These are phyloP conservation scores for Blastocystis hominis DNA, from an alignment of 352 stramenopile genomes.

Conservation along the genomic window DNA sequence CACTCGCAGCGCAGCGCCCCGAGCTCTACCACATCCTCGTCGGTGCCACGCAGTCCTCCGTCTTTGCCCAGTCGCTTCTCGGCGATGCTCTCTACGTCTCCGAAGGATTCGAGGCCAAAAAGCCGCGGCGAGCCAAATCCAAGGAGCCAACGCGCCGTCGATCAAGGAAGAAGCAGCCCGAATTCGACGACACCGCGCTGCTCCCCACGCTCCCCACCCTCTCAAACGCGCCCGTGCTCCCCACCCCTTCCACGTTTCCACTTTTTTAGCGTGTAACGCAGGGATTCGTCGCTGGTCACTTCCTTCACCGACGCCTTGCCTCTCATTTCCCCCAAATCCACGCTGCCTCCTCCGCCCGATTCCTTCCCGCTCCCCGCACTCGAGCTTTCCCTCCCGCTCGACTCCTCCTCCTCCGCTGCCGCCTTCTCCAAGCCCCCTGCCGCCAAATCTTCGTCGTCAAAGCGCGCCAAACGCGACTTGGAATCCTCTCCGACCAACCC, in stretches of 20 bases:
- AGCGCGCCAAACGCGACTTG: neutral
- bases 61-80: neutral
- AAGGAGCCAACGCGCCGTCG: neutral
- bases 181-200: neutral
- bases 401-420: neutral
- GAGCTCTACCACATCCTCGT: neutral
- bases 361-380: neutral
- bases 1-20: neutral
- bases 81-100: neutral
- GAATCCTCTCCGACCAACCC: neutral
- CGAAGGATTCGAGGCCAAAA: neutral
- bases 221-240: neutral
- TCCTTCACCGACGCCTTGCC: constrained; percentile 46
- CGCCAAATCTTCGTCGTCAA: neutral
- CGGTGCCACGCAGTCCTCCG: neutral
- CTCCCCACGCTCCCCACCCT: neutral
- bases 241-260: neutral
- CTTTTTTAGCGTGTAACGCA: neutral
- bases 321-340: neutral
- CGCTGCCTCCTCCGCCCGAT: neutral
- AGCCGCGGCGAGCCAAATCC: neutral
- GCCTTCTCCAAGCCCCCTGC: neutral
- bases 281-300: constrained; percentile 8
- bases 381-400: neutral
- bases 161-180: neutral